These are phyloP conservation scores for Medicago lupulina DNA, from an alignment of 306 rosid genomes.

Conservation along the genomic window DNA sequence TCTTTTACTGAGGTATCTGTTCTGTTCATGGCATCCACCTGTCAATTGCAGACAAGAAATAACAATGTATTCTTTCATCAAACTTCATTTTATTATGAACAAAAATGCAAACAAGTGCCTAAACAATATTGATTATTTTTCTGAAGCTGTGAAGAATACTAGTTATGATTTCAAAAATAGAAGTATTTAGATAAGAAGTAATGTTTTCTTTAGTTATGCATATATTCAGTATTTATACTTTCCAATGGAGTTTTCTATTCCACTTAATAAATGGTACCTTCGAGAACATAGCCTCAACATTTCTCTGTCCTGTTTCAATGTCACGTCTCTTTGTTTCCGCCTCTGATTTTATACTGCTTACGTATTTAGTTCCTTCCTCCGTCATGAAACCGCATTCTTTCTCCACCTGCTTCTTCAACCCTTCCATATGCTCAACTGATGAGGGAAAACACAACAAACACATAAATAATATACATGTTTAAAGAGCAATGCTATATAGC, in stretches of 20 bases:
- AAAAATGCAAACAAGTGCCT: not conserved
- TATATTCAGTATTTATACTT: not conserved
- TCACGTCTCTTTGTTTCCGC: constrained; percentile 66
- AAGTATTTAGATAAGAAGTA: not conserved
- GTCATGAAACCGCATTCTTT: constrained; percentile 58
- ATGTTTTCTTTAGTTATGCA: not conserved
- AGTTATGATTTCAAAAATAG: not conserved
- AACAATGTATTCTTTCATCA: constrained; percentile 24
- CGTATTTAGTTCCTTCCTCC: constrained; percentile 65
- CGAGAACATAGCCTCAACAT: constrained; percentile 64
- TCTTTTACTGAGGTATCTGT: constrained; percentile 53
- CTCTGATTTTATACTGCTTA: constrained; percentile 55
- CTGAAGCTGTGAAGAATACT: not conserved
- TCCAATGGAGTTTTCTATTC: not conserved
- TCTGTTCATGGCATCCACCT: constrained; percentile 68
- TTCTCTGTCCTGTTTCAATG: constrained; percentile 68
- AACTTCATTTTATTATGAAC: constrained; percentile 1
- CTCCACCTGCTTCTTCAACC: constrained; percentile 58
- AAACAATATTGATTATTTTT: not conserved
- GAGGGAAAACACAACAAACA: not conserved
- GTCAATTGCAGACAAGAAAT: constrained; percentile 39
- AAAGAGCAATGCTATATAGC: constrained; percentile 4
- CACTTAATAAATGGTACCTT: constrained; percentile 56
- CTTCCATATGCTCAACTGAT: constrained; percentile 70
- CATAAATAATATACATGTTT: constrained; percentile 1